These are phyloP conservation scores for Pyrenula aspistea DNA, from an alignment of 495 filamentous ascomycete genomes.

Conservation along the genomic window DNA sequence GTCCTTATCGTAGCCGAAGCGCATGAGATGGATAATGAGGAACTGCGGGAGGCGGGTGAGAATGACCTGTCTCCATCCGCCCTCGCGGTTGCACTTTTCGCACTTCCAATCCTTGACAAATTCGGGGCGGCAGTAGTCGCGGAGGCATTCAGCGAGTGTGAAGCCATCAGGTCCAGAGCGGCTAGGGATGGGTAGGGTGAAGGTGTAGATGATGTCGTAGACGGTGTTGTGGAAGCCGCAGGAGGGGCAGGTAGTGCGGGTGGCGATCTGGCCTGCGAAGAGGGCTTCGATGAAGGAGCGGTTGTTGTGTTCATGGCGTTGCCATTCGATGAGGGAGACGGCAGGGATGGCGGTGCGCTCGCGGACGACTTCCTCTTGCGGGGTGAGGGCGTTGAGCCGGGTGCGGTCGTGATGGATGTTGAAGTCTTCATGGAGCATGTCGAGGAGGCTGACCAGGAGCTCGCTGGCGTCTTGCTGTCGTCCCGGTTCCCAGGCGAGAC, in stretches of 20 bases:
- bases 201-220: slow-evolving; percentile 59
- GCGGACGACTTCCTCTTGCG: slow-evolving; percentile 48
- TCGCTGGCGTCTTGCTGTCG: slow-evolving; percentile 71
- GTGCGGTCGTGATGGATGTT: slow-evolving; percentile 52
- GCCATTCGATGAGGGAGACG: slow-evolving; percentile 56
- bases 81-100: slow-evolving; percentile 52
- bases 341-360: slow-evolving; percentile 48
- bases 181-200: slow-evolving; percentile 52
- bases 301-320: slow-evolving; percentile 55
- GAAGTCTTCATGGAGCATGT: slow-evolving; percentile 63
- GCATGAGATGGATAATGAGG: slow-evolving; percentile 66
- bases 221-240: slow-evolving; percentile 58
- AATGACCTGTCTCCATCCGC: slow-evolving; percentile 55
- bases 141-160: slow-evolving; percentile 52
- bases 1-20: slow-evolving; percentile 50
- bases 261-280: slow-evolving; percentile 61
- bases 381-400: slow-evolving; percentile 45
- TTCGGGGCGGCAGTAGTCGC: slow-evolving; percentile 57
- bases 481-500: slow-evolving; percentile 42
- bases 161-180: slow-evolving; percentile 22
- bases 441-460: slow-evolving; percentile 61
- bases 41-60: slow-evolving; percentile 61
- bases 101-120: slow-evolving; percentile 59
- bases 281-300: slow-evolving; percentile 53
- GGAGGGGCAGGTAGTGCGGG: slow-evolving; percentile 47